phyloP scores from a whole-genome alignment of 495 filamentous ascomycete species.

The Tuber magnatum region DNA sequence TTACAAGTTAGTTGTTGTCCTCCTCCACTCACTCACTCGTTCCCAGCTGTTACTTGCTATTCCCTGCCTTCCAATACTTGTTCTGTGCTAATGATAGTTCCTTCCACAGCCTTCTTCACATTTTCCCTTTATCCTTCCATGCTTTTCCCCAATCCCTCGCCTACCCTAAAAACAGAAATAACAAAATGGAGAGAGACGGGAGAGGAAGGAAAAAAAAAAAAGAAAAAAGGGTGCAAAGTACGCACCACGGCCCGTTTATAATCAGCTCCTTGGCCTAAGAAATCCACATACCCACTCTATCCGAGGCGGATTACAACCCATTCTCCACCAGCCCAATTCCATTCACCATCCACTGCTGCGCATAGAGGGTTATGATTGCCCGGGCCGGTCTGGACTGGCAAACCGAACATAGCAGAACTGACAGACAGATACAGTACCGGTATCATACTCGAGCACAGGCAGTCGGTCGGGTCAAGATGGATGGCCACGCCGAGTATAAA shows the following conservation, averaged over 20 bases:
- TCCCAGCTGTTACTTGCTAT: not conserved
- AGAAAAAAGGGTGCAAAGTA: not conserved
- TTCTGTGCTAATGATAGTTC: not conserved
- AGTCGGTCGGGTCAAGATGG: not conserved
- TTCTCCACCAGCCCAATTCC: not conserved
- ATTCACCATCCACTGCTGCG: not conserved
- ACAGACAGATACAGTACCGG: not conserved
- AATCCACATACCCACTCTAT: not conserved
- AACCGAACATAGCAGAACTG: not conserved
- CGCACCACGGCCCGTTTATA: not conserved
- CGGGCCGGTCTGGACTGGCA: not conserved
- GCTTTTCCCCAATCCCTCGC: not conserved
- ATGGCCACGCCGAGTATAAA: not conserved
- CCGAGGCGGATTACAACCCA: not conserved
- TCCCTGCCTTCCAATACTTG: not conserved
- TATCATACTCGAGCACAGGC: not conserved
- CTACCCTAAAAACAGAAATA: not conserved
- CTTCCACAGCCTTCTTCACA: not conserved
- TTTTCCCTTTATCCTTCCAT: constrained; percentile 4
- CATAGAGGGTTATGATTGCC: not conserved
- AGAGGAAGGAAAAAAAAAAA: no score
- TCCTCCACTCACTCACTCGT: not conserved
- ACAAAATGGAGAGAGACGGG: not conserved
- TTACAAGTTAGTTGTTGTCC: not conserved
- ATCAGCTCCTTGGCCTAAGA: not conserved